phyloP scores from a whole-genome alignment of 2,329 filamentous ascomycete species.

The Eutypa lata region DNA sequence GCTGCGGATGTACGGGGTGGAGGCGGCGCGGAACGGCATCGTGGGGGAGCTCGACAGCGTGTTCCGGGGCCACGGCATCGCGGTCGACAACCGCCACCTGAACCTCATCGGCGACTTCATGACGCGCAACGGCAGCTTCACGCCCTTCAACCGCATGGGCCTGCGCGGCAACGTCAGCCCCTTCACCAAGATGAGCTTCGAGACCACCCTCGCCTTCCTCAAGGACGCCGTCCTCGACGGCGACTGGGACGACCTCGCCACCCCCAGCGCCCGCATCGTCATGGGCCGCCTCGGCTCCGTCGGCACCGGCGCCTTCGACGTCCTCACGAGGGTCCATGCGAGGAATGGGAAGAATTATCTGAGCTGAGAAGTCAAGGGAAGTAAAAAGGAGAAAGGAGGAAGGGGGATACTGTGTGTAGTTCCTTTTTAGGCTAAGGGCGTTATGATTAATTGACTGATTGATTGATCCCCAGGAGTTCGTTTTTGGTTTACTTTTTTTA shows the following conservation, averaged over 20 bases:
- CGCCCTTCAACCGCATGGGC: slow-evolving; percentile 88
- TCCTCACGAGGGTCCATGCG: slow-evolving; percentile 63
- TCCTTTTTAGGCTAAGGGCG: neutral
- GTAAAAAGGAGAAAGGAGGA: neutral
- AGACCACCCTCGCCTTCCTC: slow-evolving; percentile 92
- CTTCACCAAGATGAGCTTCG: slow-evolving; percentile 99
- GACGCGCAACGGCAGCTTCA: slow-evolving; percentile 89
- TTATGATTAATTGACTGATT: neutral
- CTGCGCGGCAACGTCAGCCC: slow-evolving; percentile 81
- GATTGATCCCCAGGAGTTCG: neutral
- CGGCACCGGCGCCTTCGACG: slow-evolving; percentile 90
- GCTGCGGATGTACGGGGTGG: slow-evolving; percentile 83
- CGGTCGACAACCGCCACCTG: slow-evolving; percentile 85
- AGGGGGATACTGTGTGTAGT: neutral
- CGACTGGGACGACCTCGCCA: slow-evolving; percentile 84
- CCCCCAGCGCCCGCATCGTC: slow-evolving; percentile 84
- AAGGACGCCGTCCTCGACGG: slow-evolving; percentile 88
- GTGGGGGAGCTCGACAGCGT: slow-evolving; percentile 81
- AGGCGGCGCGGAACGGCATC: slow-evolving; percentile 85
- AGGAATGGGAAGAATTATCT: slow-evolving; percentile 40
- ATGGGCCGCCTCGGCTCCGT: slow-evolving; percentile 78
- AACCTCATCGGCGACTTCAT: slow-evolving; percentile 97
- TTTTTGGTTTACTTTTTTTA: no score
- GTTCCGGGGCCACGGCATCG: slow-evolving; percentile 88
- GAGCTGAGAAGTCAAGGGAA: slow-evolving; percentile 8